Evolutionary conservation across 371 early-diverging fungal genomes (phyloP).

Genomic region (Lichtheimia ramosa): DNA sequence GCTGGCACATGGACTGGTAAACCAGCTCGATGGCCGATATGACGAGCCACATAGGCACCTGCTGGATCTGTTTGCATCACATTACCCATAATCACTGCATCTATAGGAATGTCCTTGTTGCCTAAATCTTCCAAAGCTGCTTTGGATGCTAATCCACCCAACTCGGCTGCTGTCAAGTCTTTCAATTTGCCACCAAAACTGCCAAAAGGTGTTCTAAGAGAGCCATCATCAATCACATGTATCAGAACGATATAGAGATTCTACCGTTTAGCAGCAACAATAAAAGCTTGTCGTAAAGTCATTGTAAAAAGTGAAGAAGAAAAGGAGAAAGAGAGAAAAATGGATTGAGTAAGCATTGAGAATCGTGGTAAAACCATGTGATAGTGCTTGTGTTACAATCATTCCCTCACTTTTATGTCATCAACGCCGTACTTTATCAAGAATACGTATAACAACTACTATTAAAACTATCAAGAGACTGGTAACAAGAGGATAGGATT

Average conservation of each 20-base stretch:
- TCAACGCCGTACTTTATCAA: too few species aligned
- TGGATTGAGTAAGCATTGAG: not conserved
- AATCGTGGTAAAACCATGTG: constrained; percentile 1
- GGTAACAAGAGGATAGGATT: too few species aligned
- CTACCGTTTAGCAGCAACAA: constrained; percentile 52
- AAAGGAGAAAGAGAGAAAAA: constrained; percentile 5
- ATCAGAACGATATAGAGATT: not conserved
- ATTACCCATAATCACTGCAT: constrained; percentile 95
- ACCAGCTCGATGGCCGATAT: constrained; percentile 88
- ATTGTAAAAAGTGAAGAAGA: constrained; percentile 15
- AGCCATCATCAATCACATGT: not conserved
- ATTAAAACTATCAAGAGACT: too few species aligned
- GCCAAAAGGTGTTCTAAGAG: constrained; percentile 70
- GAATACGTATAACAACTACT: too few species aligned
- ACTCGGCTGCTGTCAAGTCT: constrained; percentile 83
- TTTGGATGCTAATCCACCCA: constrained; percentile 89
- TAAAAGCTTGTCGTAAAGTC: constrained; percentile 48
- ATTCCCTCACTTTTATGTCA: too few species aligned
- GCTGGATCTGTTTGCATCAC: constrained; percentile 85
- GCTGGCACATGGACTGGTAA: constrained; percentile 83
- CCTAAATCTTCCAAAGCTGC: constrained; percentile 77
- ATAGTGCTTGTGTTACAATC: not conserved
- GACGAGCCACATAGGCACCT: constrained; percentile 91
- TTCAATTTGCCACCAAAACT: constrained; percentile 88
- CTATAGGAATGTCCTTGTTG: constrained; percentile 71